These are phyloP conservation scores for Globisporangium nodosum DNA, from an alignment of 352 stramenopile genomes.

Conservation along the genomic window DNA sequence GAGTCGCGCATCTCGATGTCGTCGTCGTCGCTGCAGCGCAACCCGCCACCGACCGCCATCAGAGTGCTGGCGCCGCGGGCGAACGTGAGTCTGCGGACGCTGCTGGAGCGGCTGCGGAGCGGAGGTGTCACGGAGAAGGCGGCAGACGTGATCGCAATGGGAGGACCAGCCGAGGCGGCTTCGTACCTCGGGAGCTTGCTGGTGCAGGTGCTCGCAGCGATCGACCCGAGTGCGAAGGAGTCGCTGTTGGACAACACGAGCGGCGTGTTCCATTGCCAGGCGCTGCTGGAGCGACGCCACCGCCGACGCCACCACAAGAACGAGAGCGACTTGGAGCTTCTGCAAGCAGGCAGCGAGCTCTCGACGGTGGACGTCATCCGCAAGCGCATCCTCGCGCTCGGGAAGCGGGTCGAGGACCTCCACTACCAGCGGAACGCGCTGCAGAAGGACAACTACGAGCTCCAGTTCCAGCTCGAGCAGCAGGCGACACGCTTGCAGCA, in stretches of 20 bases:
- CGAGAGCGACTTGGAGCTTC: neutral
- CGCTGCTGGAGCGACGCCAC: conserved; percentile 35
- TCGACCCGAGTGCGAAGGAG: conserved; percentile 35
- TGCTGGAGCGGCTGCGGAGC: conserved; percentile 32
- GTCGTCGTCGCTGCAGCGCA: conserved; percentile 10
- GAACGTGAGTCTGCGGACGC: conserved; percentile 23
- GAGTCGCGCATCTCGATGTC: neutral
- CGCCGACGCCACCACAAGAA: conserved; percentile 6
- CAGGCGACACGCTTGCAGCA: conserved; percentile 42
- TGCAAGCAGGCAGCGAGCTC: conserved; percentile 7
- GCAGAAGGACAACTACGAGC: conserved; percentile 72
- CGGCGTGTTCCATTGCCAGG: conserved; percentile 43
- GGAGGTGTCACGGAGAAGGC: conserved; percentile 31
- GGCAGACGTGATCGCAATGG: conserved; percentile 20
- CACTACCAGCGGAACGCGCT: conserved; percentile 66
- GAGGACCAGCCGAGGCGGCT: neutral
- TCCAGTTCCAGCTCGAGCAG: conserved; percentile 61
- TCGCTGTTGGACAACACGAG: conserved; percentile 34
- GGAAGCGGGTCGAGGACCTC: conserved; percentile 60
- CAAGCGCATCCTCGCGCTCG: conserved; percentile 51
- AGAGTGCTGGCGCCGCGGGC: conserved; percentile 34
- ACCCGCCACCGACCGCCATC: conserved; percentile 26
- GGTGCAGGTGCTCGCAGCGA: conserved; percentile 34
- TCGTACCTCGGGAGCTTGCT: conserved; percentile 30
- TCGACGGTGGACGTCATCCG: conserved; percentile 44